These are phyloP conservation scores for Ligustrum vulgare DNA, from an alignment of 257 asterid genomes.

Conservation along the genomic window DNA sequence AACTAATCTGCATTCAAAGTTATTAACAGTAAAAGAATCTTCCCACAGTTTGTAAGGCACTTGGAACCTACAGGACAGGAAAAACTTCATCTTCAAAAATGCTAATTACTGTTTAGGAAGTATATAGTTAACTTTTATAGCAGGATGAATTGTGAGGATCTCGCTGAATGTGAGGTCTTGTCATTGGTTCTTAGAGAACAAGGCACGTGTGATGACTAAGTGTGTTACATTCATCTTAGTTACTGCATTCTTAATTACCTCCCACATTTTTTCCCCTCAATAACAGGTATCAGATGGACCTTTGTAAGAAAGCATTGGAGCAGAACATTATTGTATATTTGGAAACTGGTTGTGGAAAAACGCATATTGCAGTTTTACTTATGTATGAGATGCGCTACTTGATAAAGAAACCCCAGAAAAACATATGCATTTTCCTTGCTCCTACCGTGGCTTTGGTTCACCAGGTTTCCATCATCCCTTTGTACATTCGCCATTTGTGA, in stretches of 20 bases:
- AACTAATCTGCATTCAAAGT: slow-evolving; percentile 2
- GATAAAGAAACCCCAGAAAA: slow-evolving; percentile 83
- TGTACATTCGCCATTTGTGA: slow-evolving; percentile 7
- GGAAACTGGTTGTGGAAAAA: slow-evolving; percentile 97
- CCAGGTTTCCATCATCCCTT: slow-evolving; percentile 57
- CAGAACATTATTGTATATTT: slow-evolving; percentile 78
- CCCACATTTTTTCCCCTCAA: slow-evolving; percentile 9
- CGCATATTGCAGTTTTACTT: slow-evolving; percentile 88
- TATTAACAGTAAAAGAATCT: neutral
- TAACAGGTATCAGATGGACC: slow-evolving; percentile 84
- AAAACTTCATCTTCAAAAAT: neutral
- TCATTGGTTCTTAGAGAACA: neutral
- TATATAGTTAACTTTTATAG: neutral
- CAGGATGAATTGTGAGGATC: neutral
- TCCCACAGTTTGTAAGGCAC: neutral
- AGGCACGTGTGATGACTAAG: neutral
- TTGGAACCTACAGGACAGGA: slow-evolving; percentile 3
- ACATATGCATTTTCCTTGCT: slow-evolving; percentile 86
- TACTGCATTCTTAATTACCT: neutral
- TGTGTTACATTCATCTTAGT: neutral
- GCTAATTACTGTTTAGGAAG: slow-evolving; percentile 12
- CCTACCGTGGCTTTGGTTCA: slow-evolving; percentile 92
- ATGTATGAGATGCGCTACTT: slow-evolving; percentile 89
- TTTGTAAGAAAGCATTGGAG: slow-evolving; percentile 80
- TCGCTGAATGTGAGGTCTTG: slow-evolving; percentile 1